A percentile compares a stretch with the other conserved stretches of the same genome.
phyloP scores from a whole-genome alignment of 495 filamentous ascomycete genomes.

The Aspergillus nidulans region DNA sequence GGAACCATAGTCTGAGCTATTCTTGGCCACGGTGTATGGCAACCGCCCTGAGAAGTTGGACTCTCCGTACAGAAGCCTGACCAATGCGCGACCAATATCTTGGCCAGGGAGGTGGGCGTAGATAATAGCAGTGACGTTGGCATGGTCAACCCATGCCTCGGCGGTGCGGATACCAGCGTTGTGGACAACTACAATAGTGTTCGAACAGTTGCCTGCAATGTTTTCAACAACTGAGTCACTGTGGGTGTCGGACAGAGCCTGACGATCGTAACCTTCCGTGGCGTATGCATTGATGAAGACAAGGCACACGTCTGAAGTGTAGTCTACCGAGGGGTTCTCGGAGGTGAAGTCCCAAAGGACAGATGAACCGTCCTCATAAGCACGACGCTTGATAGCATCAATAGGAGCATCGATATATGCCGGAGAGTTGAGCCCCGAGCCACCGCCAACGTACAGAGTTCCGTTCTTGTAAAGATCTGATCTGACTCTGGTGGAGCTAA shows the following conservation, averaged over 20 bases:
- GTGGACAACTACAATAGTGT: constrained; percentile 50
- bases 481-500: constrained; percentile 34
- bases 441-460: constrained; percentile 61
- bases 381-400: constrained; percentile 49
- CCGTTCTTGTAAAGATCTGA: constrained; percentile 26
- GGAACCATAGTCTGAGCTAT: constrained; percentile 60
- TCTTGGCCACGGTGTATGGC: constrained; percentile 76
- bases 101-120: constrained; percentile 78
- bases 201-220: constrained; percentile 53
- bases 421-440: constrained; percentile 58
- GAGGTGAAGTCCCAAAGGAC: constrained; percentile 30
- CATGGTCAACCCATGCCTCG: constrained; percentile 40
- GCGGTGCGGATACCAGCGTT: constrained; percentile 40
- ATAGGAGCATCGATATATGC: constrained; percentile 52
- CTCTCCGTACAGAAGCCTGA: constrained; percentile 70
- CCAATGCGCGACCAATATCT: constrained; percentile 71
- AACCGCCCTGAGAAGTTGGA: constrained; percentile 67
- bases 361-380: constrained; percentile 44
- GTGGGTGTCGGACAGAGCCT: constrained; percentile 21
- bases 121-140: constrained; percentile 67
- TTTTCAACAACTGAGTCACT: constrained; percentile 53
- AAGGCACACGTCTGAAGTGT: constrained; percentile 48
- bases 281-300: constrained; percentile 62
- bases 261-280: constrained; percentile 45
- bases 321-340: constrained; percentile 41